A percentile compares a stretch with the other conserved stretches of the same genome.
Evolutionary conservation across 768 basidiomycete genomes (phyloP).

Genomic region (Trametes villosa): DNA sequence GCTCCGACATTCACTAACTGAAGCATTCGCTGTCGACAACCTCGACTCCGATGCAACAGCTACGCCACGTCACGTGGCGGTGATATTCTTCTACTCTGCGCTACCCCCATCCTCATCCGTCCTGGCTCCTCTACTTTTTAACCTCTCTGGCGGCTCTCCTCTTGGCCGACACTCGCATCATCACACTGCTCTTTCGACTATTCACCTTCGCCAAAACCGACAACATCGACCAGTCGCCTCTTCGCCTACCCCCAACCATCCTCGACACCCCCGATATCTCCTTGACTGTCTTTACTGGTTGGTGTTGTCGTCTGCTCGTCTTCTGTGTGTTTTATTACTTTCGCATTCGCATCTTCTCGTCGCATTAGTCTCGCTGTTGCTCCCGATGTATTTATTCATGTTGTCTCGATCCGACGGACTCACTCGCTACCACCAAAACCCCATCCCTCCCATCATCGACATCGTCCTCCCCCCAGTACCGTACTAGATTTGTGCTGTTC

Average conservation of each 20-base stretch:
- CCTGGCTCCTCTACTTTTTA: constrained; percentile 21
- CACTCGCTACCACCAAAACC: not conserved
- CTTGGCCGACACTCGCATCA: not conserved
- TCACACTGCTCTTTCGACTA: constrained; percentile 3
- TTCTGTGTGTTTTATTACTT: constrained; percentile 22
- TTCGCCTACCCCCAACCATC: not conserved
- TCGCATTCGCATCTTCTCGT: constrained; percentile 6
- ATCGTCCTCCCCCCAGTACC: not conserved
- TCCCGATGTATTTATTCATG: constrained; percentile 22
- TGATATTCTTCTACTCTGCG: constrained; percentile 11
- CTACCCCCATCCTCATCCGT: constrained; percentile 8
- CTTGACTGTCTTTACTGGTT: constrained; percentile 19
- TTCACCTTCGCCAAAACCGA: constrained; percentile 8
- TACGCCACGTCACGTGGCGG: not conserved
- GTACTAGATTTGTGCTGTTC: constrained; percentile 1
- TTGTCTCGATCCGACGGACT: constrained; percentile 17
- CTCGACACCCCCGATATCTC: constrained; percentile 6
- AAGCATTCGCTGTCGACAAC: not conserved
- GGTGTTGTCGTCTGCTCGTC: constrained; percentile 13
- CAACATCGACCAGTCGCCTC: constrained; percentile 15
- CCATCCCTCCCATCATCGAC: constrained; percentile 1
- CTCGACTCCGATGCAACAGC: not conserved
- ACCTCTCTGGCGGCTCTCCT: constrained; percentile 17
- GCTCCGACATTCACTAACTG: not conserved
- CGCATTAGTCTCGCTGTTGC: constrained; percentile 10